Evolutionary conservation across 2,329 filamentous ascomycete species (phyloP).

Genomic region (Sclerotiophoma versabilis): DNA sequence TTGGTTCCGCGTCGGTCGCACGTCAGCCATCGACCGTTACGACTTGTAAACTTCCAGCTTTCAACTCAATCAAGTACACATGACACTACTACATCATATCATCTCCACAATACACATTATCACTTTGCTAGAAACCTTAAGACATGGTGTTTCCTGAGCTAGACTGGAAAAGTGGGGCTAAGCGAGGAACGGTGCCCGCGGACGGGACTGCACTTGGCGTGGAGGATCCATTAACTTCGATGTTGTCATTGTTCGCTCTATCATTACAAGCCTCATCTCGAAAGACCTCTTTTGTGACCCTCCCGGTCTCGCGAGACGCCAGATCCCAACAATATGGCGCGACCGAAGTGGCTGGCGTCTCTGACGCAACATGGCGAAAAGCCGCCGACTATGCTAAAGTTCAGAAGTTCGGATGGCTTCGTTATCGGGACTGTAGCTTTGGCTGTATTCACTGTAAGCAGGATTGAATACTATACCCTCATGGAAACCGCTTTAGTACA

Average conservation of each 20-base stretch:
- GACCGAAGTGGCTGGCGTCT: conserved; percentile 35
- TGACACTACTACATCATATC: not conserved
- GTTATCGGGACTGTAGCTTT: conserved; percentile 45
- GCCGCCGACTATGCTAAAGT: conserved; percentile 41
- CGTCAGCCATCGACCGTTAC: not conserved
- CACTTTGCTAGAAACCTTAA: not conserved
- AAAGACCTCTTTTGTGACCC: not conserved
- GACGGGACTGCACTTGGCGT: conserved; percentile 13
- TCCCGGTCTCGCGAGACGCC: not conserved
- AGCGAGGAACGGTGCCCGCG: conserved; percentile 6
- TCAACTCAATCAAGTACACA: not conserved
- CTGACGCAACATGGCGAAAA: conserved; percentile 41
- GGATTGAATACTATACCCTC: not conserved
- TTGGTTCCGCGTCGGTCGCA: not conserved
- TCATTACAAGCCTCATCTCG: not conserved
- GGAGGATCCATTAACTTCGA: conserved; percentile 2
- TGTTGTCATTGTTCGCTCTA: conserved; percentile 1
- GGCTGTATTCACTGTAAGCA: conserved; percentile 48
- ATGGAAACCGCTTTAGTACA: no score
- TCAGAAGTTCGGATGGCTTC: conserved; percentile 44
- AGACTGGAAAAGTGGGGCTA: not conserved
- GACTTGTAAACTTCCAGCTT: not conserved
- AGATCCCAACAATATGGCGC: conserved; percentile 15
- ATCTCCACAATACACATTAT: not conserved
- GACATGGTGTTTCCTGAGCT: not conserved